Evolutionary conservation across 768 basidiomycete genomes (phyloP).

Genomic region (Podaxis pistillaris): DNA sequence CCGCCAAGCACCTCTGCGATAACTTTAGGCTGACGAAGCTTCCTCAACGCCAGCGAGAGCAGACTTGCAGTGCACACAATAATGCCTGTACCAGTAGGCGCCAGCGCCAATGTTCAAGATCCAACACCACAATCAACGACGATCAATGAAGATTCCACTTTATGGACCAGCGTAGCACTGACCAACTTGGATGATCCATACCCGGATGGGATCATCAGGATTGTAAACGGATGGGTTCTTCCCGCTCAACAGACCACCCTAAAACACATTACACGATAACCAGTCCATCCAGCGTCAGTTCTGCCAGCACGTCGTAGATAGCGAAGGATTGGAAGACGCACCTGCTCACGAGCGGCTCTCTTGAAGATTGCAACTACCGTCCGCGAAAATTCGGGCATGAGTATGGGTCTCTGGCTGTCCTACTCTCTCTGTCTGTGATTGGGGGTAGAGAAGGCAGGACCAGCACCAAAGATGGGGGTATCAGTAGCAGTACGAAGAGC

Average conservation of each 20-base stretch:
- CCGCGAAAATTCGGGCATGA: conserved; percentile 38
- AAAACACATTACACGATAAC: background rate
- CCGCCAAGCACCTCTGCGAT: conserved; percentile 86
- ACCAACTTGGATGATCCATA: conserved; percentile 84
- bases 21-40: conserved; percentile 81
- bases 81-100: conserved; percentile 46
- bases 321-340: conserved; percentile 16
- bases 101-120: too few relatives aligned
- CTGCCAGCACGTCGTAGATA: background rate
- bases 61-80: conserved; percentile 81
- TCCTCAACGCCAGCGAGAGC: conserved; percentile 69
- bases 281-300: background rate
- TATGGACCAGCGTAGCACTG: conserved; percentile 21
- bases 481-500: too few relatives aligned
- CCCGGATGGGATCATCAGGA: conserved; percentile 61
- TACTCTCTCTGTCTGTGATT: too few relatives aligned
- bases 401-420: background rate
- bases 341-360: conserved; percentile 41
- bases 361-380: conserved; percentile 36
- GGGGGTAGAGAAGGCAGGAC: too few relatives aligned
- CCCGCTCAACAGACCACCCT: conserved; percentile 79
- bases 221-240: conserved; percentile 71
- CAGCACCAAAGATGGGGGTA: too few relatives aligned
- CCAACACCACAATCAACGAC: conserved; percentile 13
- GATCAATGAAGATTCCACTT: background rate